Evolutionary conservation across 192 early-diverging fungal species (phyloP), one percentile per base, ranked within the genome.

Genomic region (Ambispora gerdemannii): DNA sequence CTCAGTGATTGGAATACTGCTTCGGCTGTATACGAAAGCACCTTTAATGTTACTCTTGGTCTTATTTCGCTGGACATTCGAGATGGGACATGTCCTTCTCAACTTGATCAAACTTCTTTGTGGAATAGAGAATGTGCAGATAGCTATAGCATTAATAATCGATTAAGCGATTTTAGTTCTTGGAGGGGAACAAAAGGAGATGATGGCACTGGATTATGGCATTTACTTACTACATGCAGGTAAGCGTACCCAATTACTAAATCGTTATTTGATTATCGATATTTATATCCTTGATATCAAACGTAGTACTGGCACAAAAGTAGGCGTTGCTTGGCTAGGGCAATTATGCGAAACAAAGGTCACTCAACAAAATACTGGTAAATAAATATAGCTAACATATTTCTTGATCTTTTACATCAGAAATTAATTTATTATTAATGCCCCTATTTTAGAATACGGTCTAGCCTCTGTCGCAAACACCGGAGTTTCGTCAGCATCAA

Each of bases 141-240:
- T 31, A 31, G 55, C 24, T 96, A 94, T 73, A 68, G 81, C 13
- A 92, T 97, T 50, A 84, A 84, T 27, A 43, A 82, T 27, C 84
- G 94, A 10, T 75, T 98, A 47, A 91, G 85, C 76, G 95, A 94
- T 73, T 98, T 98, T 78, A 90, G 89, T 63, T 36, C 78, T n/a
- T 98, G 95, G 95, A 82, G 95, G 63, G 90, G 90, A n/a, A 63
- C 15, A 4, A 47, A 63, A 31, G 80, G 81, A 24, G 74, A 81
- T n/a, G 93, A 95, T 76, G 83, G 88, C 7, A 83, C 86, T 1
- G 93, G 92, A 8, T 79, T 98, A 50, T 98, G 95, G 94, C 94
- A 96, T 75, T 77, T 96, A 63, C 90, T 97, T 93, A 95, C 94
- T 10, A 82, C 84, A 62, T 90, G 89, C 63, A 81, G 84, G 53